Base-by-base conservation (phyloP, 1,139 yeast genomes). In the Lodderomyces pseudojiufengensis region DNA sequence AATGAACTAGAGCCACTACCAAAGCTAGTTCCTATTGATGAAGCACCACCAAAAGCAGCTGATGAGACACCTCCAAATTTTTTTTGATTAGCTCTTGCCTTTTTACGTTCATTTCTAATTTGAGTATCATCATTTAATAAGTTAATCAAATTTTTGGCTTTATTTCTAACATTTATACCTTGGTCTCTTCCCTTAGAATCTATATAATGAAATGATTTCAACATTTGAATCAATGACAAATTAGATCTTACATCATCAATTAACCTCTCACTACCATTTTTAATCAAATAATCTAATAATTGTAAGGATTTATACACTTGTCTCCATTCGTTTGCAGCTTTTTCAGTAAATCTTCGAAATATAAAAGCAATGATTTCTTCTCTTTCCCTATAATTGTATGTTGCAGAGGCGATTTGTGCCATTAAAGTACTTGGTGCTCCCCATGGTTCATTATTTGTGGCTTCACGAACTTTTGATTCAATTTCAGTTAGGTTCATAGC, bases 401-500 rank as follows among this genome's bases (percentile, higher is more conserved):
- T 92, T 2, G 95, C 97, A 24, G 88, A 84, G 5, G 98, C 94
- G 50, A 94, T 92, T 55, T 88, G 94, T 44, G 83, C 84, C 97
- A 94, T 92, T 55, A 85, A 65, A 2, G 95, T 77, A 4, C 94
- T 76, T 2, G 95, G 80, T 3, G 97, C 95, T n/a, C 98, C 98
- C 99, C 99, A 92, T 2, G 98, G 98, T 61, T 92, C 99, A 57
- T 92, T 92, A 59, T 92, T 92, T 39, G 98, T 92, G 32, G 97
- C 97, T 60, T 92, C 97, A 45, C 98, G 80, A 14, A 88, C 98
- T 61, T 85, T 88, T 32, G 95, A 84, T 63, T 92, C 98, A 83
- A 86, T 88, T 47, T 87, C 97, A 9, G 96, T 86, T 60, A 86
- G 81, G 63, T 90, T 92, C 74, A 88, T 78, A 48, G 95, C 96